phyloP scores from a whole-genome alignment of 1,284 basidiomycete species.

The Coniferiporia sulphurascens region DNA sequence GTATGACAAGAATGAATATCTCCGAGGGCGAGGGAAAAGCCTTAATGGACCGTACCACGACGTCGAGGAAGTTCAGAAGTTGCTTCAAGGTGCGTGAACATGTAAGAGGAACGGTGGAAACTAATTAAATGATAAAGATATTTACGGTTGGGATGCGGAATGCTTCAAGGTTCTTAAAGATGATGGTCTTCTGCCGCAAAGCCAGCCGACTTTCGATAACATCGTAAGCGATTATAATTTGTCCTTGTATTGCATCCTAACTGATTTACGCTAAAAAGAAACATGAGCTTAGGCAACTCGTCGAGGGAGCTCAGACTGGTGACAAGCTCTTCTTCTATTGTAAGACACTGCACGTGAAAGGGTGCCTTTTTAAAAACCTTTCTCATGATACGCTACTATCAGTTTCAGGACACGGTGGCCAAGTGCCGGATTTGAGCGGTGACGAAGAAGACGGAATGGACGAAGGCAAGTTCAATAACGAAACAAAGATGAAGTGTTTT shows the following conservation, averaged over 20 bases:
- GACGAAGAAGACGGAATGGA: conserved; percentile 21
- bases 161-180: conserved; percentile 20
- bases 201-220: conserved; percentile 17
- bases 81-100: conserved; percentile 14
- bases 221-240: conserved; percentile 10
- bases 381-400: not conserved
- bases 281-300: conserved; percentile 13
- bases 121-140: not conserved
- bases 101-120: not conserved
- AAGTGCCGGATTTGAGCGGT: conserved; percentile 19
- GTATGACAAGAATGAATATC: conserved; percentile 1
- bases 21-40: not conserved
- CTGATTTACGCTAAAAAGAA: conserved; percentile 1
- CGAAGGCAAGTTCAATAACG: conserved; percentile 14
- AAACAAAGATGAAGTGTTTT: too few relatives aligned
- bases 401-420: conserved; percentile 21
- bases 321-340: conserved; percentile 20
- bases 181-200: not conserved
- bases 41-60: conserved; percentile 18
- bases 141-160: conserved; percentile 10
- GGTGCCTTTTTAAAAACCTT: not conserved
- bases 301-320: conserved; percentile 12
- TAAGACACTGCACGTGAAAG: not conserved
- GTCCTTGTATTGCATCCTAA: not conserved
- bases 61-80: conserved; percentile 15